These are phyloP conservation scores for Botryotinia narcissicola DNA, from an alignment of 2,329 filamentous ascomycete species.

Conservation along the genomic window DNA sequence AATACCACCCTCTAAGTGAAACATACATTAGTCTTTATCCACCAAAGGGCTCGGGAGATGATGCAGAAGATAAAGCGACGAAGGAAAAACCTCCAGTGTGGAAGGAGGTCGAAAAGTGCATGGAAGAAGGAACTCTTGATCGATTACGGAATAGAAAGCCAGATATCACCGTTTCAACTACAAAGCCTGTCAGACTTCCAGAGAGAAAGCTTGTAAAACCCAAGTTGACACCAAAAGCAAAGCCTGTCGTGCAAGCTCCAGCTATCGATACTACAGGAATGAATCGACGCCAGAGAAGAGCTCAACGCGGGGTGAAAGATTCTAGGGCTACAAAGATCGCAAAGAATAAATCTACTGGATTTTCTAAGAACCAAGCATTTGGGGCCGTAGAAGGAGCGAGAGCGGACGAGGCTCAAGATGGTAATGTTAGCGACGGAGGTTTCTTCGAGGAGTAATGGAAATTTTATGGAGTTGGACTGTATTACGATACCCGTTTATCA, in stretches of 20 bases:
- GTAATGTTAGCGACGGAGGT: conserved; percentile 53
- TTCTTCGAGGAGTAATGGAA: conserved; percentile 51
- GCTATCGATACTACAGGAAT: conserved; percentile 34
- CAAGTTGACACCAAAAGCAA: conserved; percentile 22
- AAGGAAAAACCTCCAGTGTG: conserved; percentile 58
- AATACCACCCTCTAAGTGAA: conserved; percentile 68
- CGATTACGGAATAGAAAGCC: conserved; percentile 33
- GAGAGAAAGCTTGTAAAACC: conserved; percentile 27
- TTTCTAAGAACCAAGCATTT: conserved; percentile 35
- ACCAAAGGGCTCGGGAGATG: conserved; percentile 41
- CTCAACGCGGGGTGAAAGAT: conserved; percentile 25
- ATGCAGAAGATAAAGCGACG: conserved; percentile 30
- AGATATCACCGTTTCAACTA: conserved; percentile 14
- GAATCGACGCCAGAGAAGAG: conserved; percentile 37
- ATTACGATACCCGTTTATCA: conserved; percentile 20
- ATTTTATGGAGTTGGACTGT: conserved; percentile 17
- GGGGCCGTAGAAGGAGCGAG: conserved; percentile 29
- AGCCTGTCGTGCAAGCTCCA: conserved; percentile 10
- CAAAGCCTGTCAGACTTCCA: conserved; percentile 26
- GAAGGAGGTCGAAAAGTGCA: conserved; percentile 62
- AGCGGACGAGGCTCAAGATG: conserved; percentile 35
- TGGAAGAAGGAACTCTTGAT: conserved; percentile 50
- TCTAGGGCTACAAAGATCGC: conserved; percentile 22
- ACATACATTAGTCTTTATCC: conserved; percentile 66
- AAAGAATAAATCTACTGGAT: conserved; percentile 34